A percentile compares a stretch with the other conserved stretches of the same genome.
Evolutionary conservation across 805 yeast species (phyloP).

Genomic region (Candida corydali): DNA sequence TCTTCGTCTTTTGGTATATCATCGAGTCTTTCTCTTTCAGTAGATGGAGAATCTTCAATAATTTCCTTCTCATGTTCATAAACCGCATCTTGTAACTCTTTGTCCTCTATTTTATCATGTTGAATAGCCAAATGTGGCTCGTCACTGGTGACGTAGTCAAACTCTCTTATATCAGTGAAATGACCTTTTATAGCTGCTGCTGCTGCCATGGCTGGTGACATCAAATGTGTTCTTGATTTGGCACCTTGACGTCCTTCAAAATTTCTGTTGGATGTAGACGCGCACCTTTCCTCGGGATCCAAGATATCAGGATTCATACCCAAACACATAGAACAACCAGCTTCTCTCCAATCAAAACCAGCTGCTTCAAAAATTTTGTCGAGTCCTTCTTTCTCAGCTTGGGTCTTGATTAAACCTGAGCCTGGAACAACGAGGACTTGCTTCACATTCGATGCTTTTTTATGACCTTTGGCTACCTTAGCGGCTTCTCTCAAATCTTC

Average conservation of each 20-base stretch:
- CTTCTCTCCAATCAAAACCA: slow-evolving; percentile 98
- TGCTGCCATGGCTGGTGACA: slow-evolving; percentile 99
- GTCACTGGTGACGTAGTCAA: slow-evolving; percentile 52
- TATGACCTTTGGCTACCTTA: slow-evolving; percentile 82
- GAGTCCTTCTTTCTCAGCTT: slow-evolving; percentile 93
- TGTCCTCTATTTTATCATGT: slow-evolving; percentile 39
- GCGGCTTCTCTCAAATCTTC: slow-evolving; percentile 98
- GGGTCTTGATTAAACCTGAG: slow-evolving; percentile 88
- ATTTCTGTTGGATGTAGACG: slow-evolving; percentile 97
- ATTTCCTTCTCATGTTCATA: slow-evolving; percentile 69
- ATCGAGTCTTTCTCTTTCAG: slow-evolving; percentile 52
- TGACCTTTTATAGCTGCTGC: slow-evolving; percentile 94
- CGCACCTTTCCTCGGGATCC: slow-evolving; percentile 94
- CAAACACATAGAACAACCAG: slow-evolving; percentile 99
- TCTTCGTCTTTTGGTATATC: slow-evolving; percentile 56
- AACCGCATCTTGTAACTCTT: slow-evolving; percentile 63
- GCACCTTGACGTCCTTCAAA: slow-evolving; percentile 99
- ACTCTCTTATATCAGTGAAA: slow-evolving; percentile 86
- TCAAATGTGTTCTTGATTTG: slow-evolving; percentile 87
- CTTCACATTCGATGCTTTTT: slow-evolving; percentile 76
- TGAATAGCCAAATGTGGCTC: slow-evolving; percentile 57
- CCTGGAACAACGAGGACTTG: slow-evolving; percentile 95
- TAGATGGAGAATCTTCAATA: slow-evolving; percentile 49
- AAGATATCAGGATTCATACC: slow-evolving; percentile 99
- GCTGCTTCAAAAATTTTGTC: slow-evolving; percentile 88